phyloP scores from a whole-genome alignment of 371 early-diverging fungal species.

The Mortierella sp. region DNA sequence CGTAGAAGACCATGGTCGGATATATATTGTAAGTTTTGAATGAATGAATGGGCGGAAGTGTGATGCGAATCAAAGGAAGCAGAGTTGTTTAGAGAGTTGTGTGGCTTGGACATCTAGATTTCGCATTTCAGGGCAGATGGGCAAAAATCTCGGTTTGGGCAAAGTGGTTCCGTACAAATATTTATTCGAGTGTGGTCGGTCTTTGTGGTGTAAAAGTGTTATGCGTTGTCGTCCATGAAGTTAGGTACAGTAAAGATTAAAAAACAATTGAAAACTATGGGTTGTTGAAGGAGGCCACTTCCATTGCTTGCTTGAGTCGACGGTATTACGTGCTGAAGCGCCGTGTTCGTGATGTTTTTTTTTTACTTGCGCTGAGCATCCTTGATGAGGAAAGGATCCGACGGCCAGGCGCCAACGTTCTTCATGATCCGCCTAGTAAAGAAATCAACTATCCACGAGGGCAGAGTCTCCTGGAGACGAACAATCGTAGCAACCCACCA shows the following conservation, averaged over 20 bases:
- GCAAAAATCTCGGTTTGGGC: not conserved
- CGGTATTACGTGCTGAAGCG: not conserved
- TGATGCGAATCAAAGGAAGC: not conserved
- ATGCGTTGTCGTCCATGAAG: too few species aligned
- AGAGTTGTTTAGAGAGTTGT: constrained; percentile 2
- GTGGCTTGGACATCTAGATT: constrained; percentile 1
- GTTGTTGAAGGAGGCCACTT: too few species aligned
- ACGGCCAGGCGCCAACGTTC: constrained; percentile 56
- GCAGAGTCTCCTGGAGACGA: constrained; percentile 40
- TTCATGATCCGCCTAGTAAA: constrained; percentile 54
- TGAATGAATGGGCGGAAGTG: constrained; percentile 2
- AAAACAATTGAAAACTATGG: too few species aligned
- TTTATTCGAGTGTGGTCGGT: too few species aligned
- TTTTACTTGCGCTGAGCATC: constrained; percentile 19
- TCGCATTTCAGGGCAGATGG: not conserved
- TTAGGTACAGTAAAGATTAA: too few species aligned
- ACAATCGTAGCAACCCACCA: constrained; percentile 54
- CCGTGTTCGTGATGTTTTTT: not conserved
- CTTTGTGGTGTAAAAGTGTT: too few species aligned
- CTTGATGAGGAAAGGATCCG: constrained; percentile 53
- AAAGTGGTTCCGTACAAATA: not conserved
- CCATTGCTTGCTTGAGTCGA: not conserved
- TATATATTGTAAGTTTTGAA: not conserved
- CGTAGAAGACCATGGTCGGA: constrained; percentile 75
- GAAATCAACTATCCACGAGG: constrained; percentile 59